Evolutionary conservation across 2,329 filamentous ascomycete genomes (phyloP).

Genomic region (Apiospora kogelbergensis): DNA sequence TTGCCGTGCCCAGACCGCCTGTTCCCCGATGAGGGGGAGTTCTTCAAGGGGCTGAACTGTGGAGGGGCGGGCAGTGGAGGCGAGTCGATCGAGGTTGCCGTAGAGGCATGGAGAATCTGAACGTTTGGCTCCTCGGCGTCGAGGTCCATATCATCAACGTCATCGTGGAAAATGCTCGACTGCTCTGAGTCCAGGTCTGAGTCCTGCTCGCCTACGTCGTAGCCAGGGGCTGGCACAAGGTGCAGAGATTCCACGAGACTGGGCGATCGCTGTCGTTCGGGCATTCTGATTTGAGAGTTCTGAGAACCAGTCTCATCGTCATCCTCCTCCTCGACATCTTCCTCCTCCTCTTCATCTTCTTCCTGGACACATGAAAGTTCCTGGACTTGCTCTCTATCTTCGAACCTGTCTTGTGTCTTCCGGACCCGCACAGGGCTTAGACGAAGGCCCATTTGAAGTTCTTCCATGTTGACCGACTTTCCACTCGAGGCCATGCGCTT

Average conservation of each 20-base stretch:
- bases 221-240: constrained; percentile 37
- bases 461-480: constrained; percentile 67
- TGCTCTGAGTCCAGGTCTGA: constrained; percentile 34
- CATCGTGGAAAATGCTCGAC: constrained; percentile 45
- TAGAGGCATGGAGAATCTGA: constrained; percentile 32
- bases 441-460: constrained; percentile 66
- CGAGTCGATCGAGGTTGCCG: constrained; percentile 35
- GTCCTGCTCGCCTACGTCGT: constrained; percentile 28
- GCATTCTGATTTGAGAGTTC: constrained; percentile 4
- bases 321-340: constrained; percentile 33
- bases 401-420: constrained; percentile 34
- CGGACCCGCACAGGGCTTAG: constrained; percentile 59
- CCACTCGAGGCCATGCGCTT: constrained; percentile 73
- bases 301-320: constrained; percentile 34
- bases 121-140: constrained; percentile 33
- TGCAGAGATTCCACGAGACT: constrained; percentile 40
- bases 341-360: constrained; percentile 48
- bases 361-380: constrained; percentile 39
- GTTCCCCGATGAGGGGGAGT: constrained; percentile 53
- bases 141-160: constrained; percentile 39
- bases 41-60: constrained; percentile 51
- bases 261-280: constrained; percentile 21
- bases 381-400: constrained; percentile 29
- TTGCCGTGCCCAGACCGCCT: constrained; percentile 32
- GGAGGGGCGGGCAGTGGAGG: constrained; percentile 47